These are phyloP conservation scores for Lecanicillium sp. DNA, from an alignment of 2,329 filamentous ascomycete species.

Conservation along the genomic window DNA sequence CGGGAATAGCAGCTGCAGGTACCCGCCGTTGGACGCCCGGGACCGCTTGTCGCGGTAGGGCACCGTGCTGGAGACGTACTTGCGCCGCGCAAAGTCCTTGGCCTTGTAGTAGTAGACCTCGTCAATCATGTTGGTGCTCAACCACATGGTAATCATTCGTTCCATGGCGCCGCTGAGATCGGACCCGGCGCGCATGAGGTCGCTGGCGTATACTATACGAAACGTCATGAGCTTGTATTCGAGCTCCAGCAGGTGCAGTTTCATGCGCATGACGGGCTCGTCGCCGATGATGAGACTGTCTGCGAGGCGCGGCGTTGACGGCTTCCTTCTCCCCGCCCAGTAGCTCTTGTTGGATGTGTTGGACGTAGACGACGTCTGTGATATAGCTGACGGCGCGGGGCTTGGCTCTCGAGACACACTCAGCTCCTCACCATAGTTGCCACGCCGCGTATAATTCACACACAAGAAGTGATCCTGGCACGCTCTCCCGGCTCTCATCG, in stretches of 20 bases:
- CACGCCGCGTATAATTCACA: slow-evolving; percentile 19
- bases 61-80: slow-evolving; percentile 7
- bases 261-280: slow-evolving; percentile 18
- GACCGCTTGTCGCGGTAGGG: slow-evolving; percentile 15
- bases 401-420: slow-evolving; percentile 12
- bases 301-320: slow-evolving; percentile 15
- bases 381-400: slow-evolving; percentile 14
- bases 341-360: slow-evolving; percentile 14
- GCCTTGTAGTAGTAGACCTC: slow-evolving; percentile 20
- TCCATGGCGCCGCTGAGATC: slow-evolving; percentile 16
- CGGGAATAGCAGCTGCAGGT: slow-evolving; percentile 15
- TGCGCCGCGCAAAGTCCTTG: slow-evolving; percentile 18
- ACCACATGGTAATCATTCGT: slow-evolving; percentile 19
- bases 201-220: slow-evolving; percentile 20
- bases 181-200: slow-evolving; percentile 13
- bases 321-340: slow-evolving; percentile 12
- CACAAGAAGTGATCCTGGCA: slow-evolving; percentile 22
- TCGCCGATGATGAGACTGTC: slow-evolving; percentile 14
- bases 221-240: slow-evolving; percentile 21
- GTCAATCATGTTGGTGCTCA: slow-evolving; percentile 19
- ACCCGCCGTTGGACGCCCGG: slow-evolving; percentile 12
- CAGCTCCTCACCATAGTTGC: not conserved
- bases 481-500: slow-evolving; percentile 11
- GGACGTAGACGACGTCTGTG: slow-evolving; percentile 15
- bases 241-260: slow-evolving; percentile 20